phyloP scores from a whole-genome alignment of 805 yeast species.

The Starmerella floricola region DNA sequence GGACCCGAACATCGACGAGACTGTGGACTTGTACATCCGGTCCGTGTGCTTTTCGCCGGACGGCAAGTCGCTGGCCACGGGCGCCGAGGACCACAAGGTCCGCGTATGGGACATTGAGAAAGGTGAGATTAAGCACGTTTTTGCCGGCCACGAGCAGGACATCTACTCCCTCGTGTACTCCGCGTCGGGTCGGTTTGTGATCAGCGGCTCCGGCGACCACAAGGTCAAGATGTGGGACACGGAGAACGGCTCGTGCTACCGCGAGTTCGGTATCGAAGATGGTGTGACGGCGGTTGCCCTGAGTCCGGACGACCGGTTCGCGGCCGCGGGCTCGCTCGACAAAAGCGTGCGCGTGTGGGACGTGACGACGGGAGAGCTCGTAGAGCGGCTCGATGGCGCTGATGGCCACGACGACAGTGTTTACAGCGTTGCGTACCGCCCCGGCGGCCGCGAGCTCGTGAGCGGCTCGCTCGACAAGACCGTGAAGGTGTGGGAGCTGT shows the following conservation, averaged over 20 bases:
- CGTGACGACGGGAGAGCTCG: slow-evolving; percentile 78
- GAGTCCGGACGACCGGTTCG: slow-evolving; percentile 83
- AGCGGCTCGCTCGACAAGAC: slow-evolving; percentile 93
- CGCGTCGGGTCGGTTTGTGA: slow-evolving; percentile 86
- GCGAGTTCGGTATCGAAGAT: slow-evolving; percentile 84
- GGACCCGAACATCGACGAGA: slow-evolving; percentile 63
- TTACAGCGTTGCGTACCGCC: slow-evolving; percentile 85
- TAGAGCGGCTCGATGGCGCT: slow-evolving; percentile 76
- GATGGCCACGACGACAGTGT: slow-evolving; percentile 96
- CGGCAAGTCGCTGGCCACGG: slow-evolving; percentile 85
- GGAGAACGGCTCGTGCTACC: slow-evolving; percentile 73
- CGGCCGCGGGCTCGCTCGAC: slow-evolving; percentile 95
- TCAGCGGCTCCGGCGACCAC: slow-evolving; percentile 92
- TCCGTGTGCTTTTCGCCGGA: slow-evolving; percentile 96
- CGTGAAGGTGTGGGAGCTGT: slow-evolving; percentile 90
- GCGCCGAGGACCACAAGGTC: slow-evolving; percentile 63
- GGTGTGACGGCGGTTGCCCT: slow-evolving; percentile 98
- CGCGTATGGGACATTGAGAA: slow-evolving; percentile 92
- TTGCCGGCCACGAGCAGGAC: slow-evolving; percentile 91
- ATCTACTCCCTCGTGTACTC: slow-evolving; percentile 90
- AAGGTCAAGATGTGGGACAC: slow-evolving; percentile 96
- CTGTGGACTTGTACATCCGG: slow-evolving; percentile 80
- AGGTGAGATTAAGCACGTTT: slow-evolving; percentile 68
- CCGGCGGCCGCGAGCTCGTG: slow-evolving; percentile 81
- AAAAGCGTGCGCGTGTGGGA: slow-evolving; percentile 96